phyloP scores from a whole-genome alignment of 176 grass and related monocot genomes.

The Triticum urartu region DNA sequence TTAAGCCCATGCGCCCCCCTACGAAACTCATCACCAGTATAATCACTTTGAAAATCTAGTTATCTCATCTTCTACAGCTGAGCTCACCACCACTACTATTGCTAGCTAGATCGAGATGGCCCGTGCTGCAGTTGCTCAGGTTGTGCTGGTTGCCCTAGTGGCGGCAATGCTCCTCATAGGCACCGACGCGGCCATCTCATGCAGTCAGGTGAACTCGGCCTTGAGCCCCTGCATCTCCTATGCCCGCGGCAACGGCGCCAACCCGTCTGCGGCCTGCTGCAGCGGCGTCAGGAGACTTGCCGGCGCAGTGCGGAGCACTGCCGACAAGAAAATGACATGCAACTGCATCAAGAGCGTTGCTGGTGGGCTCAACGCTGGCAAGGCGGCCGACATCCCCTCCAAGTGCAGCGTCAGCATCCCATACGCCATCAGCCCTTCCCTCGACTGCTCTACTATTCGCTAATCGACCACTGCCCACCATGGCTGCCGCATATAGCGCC shows the following conservation, averaged over 20 bases:
- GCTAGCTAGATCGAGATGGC: neutral
- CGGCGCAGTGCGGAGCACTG: neutral
- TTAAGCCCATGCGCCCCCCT: no score
- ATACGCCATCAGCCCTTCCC: slow-evolving; percentile 42
- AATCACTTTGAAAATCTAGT: no score
- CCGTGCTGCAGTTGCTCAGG: neutral
- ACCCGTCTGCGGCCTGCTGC: slow-evolving; percentile 9
- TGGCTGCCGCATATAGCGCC: no score
- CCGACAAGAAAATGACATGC: slow-evolving; percentile 27
- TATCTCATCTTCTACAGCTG: no score
- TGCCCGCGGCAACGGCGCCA: neutral
- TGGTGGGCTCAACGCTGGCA: slow-evolving; percentile 2
- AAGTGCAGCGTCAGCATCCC: slow-evolving; percentile 45
- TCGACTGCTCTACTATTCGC: slow-evolving; percentile 27
- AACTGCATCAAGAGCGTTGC: slow-evolving; percentile 30
- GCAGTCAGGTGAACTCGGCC: slow-evolving; percentile 23
- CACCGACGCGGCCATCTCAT: neutral
- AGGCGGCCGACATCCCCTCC: slow-evolving; percentile 23
- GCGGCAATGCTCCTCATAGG: slow-evolving; percentile 7
- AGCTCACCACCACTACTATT: no score
- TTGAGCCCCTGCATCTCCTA: slow-evolving; percentile 28
- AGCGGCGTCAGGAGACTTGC: slow-evolving; percentile 26
- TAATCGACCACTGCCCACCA: neutral
- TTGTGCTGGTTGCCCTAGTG: neutral
- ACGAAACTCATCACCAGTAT: no score